Percentiles rank a stretch among this genome's conserved stretches.
Evolutionary conservation across 73 alveolate genomes (phyloP).

Genomic region (Paramecium biaurelia): DNA sequence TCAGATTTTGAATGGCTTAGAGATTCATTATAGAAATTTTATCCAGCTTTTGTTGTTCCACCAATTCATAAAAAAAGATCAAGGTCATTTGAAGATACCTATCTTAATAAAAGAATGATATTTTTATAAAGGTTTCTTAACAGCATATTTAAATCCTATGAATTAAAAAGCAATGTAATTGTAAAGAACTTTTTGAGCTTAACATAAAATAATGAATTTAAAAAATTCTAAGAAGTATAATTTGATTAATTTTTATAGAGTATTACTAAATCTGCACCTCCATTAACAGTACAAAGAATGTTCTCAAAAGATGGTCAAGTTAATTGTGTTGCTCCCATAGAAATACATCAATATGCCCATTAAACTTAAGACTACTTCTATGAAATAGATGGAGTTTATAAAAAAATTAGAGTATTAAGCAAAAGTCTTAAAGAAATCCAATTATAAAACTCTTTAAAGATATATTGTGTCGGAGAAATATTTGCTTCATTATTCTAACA

Average conservation of each 20-base stretch:
- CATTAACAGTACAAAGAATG: neutral
- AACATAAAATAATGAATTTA: neutral
- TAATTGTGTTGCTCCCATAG: neutral
- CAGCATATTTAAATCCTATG: neutral
- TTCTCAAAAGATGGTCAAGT: neutral
- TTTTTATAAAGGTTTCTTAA: slow-evolving; percentile 19
- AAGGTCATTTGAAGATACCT: neutral
- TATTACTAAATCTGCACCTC: neutral
- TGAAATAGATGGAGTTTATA: neutral
- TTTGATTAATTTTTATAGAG: neutral
- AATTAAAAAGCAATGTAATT: neutral
- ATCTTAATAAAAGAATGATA: slow-evolving; percentile 1
- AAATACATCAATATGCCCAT: neutral
- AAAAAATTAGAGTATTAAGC: neutral
- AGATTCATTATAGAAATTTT: slow-evolving; percentile 33
- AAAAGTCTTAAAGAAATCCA: neutral
- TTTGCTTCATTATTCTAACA: neutral
- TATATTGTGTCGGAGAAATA: neutral
- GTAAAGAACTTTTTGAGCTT: neutral
- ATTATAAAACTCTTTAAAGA: neutral
- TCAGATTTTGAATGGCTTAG: slow-evolving; percentile 67
- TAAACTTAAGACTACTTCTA: neutral
- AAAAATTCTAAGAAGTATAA: neutral
- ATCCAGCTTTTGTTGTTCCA: slow-evolving; percentile 62
- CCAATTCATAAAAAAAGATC: slow-evolving; percentile 67